Conservation (phyloP, 164 flowering plant species). For the Platanus orientalis region DNA sequence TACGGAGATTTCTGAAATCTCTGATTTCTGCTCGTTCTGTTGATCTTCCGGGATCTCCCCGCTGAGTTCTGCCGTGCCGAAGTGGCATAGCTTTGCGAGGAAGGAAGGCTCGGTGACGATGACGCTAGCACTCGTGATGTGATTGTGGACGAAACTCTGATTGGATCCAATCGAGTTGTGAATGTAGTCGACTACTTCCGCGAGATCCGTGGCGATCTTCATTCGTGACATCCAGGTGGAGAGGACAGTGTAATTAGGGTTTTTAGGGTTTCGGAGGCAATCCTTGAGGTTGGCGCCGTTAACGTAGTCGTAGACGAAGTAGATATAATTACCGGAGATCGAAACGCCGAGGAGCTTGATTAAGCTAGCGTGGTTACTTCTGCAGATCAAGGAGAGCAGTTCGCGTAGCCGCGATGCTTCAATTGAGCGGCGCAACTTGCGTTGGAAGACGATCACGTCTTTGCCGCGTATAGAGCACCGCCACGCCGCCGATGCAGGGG, state of each 20-base stretch:
- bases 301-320: slow-evolving; percentile 71
- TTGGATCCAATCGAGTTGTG: slow-evolving; percentile 56
- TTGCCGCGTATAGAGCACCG: slow-evolving; percentile 38
- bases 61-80: slow-evolving; percentile 71
- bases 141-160: slow-evolving; percentile 51
- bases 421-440: slow-evolving; percentile 41
- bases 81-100: slow-evolving; percentile 71
- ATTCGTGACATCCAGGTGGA: slow-evolving; percentile 69
- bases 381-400: slow-evolving; percentile 33
- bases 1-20: not conserved
- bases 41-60: slow-evolving; percentile 39
- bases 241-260: slow-evolving; percentile 64
- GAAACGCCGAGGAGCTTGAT: slow-evolving; percentile 56
- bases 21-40: not conserved
- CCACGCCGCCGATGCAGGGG: slow-evolving; percentile 60
- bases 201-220: slow-evolving; percentile 73
- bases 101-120: slow-evolving; percentile 54
- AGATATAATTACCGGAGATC: slow-evolving; percentile 48
- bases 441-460: slow-evolving; percentile 40
- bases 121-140: slow-evolving; percentile 60
- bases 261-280: slow-evolving; percentile 57
- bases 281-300: slow-evolving; percentile 50
- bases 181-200: slow-evolving; percentile 81
- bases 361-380: slow-evolving; percentile 45
- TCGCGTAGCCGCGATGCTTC: slow-evolving; percentile 20